phyloP scores from a whole-genome alignment of 208 protist species.

The Zelonia costaricensis region DNA sequence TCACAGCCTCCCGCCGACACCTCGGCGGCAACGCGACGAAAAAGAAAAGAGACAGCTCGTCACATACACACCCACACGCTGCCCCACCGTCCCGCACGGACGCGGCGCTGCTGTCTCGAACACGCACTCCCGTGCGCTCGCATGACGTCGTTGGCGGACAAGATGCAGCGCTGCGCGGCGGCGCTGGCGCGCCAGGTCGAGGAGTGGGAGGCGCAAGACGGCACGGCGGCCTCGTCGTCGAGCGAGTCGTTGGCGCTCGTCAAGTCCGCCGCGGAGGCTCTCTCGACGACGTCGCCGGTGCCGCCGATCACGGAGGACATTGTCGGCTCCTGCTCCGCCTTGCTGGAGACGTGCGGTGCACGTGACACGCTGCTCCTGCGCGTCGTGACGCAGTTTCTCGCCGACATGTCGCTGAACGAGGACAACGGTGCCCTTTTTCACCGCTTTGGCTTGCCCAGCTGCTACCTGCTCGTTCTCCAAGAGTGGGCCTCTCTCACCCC shows the following conservation, averaged over 20 bases:
- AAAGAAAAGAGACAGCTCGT: too few species aligned
- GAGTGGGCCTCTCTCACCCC: conserved; percentile 34
- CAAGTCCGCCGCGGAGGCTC: conserved; percentile 41
- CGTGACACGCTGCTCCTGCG: conserved; percentile 16
- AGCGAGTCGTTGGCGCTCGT: conserved; percentile 21
- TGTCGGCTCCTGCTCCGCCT: conserved; percentile 49
- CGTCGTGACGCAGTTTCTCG: conserved; percentile 42
- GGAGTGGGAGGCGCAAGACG: not conserved
- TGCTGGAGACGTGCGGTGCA: conserved; percentile 39
- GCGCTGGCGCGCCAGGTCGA: conserved; percentile 3
- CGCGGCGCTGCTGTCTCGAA: too few species aligned
- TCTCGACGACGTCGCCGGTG: conserved; percentile 25
- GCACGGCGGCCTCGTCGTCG: not conserved
- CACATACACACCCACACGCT: too few species aligned
- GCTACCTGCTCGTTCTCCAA: conserved; percentile 67
- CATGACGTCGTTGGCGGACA: not conserved
- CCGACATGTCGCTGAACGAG: conserved; percentile 64
- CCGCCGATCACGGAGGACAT: conserved; percentile 51
- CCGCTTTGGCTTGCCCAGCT: conserved; percentile 55
- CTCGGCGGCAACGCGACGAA: too few species aligned
- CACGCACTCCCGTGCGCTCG: not conserved
- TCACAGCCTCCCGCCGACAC: too few species aligned
- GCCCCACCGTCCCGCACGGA: too few species aligned
- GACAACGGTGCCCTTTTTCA: conserved; percentile 55
- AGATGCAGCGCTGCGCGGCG: conserved; percentile 16